Evolutionary conservation across 202 grass and related monocot genomes (phyloP).

Genomic region (Zoysia matrella): DNA sequence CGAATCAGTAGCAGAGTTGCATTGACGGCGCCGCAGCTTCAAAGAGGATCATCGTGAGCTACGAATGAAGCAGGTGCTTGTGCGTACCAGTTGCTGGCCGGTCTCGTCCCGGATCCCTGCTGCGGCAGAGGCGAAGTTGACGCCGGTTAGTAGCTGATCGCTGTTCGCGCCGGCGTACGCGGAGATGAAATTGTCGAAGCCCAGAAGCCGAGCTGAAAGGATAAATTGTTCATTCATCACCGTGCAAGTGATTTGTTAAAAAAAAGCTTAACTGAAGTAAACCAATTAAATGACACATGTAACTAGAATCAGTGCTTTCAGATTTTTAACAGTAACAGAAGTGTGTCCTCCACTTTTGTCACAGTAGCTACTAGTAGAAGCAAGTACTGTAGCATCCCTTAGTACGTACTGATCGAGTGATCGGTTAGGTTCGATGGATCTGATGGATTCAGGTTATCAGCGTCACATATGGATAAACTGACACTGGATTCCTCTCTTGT

Average conservation of each 20-base stretch:
- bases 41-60: background rate
- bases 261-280: background rate
- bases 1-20: too few relatives aligned
- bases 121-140: constrained; percentile 90
- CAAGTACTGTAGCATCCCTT: background rate
- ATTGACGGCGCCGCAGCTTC: background rate
- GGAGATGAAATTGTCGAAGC: constrained; percentile 75
- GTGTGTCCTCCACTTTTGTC: background rate
- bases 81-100: constrained; percentile 71
- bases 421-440: background rate
- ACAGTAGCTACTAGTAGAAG: background rate
- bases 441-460: background rate
- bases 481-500: background rate
- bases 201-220: constrained; percentile 69
- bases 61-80: background rate
- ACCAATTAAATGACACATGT: too few relatives aligned
- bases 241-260: background rate
- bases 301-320: background rate
- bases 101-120: constrained; percentile 94
- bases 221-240: background rate
- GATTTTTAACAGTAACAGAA: background rate
- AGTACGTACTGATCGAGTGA: too few relatives aligned
- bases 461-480: background rate
- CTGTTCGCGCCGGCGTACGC: constrained; percentile 47
- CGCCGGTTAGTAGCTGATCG: constrained; percentile 62